Percentiles rank a stretch among this genome's conserved stretches.
phyloP scores from a whole-genome alignment of 2,329 filamentous ascomycete species.

The Fusarium hainanense region DNA sequence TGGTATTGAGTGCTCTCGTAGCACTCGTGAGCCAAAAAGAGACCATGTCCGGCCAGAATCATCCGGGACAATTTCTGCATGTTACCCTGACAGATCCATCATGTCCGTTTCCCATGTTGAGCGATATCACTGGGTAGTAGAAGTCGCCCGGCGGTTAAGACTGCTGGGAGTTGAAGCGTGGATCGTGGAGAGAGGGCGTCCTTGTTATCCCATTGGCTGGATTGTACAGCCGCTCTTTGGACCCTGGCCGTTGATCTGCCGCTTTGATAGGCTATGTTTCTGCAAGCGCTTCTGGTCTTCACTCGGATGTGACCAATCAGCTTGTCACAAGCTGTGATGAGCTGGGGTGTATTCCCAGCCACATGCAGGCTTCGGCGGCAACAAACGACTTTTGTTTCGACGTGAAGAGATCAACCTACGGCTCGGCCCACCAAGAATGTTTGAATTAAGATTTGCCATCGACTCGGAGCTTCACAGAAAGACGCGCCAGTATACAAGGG shows the following conservation, averaged over 20 bases:
- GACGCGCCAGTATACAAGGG: neutral
- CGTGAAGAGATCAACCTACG: constrained; percentile 11
- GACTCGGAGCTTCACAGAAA: neutral
- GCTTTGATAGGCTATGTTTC: constrained; percentile 41
- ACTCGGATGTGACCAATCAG: constrained; percentile 54
- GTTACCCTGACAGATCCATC: constrained; percentile 28
- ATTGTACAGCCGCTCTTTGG: constrained; percentile 18
- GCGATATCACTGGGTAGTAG: constrained; percentile 30
- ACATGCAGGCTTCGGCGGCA: constrained; percentile 60
- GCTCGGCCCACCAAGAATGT: constrained; percentile 20
- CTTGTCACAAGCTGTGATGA: constrained; percentile 45
- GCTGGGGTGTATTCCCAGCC: constrained; percentile 52
- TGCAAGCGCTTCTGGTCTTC: constrained; percentile 41
- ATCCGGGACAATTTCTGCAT: constrained; percentile 25
- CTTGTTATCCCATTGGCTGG: constrained; percentile 37
- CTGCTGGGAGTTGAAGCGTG: constrained; percentile 35
- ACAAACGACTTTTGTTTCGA: constrained; percentile 51
- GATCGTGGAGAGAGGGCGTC: constrained; percentile 35
- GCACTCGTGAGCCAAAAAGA: constrained; percentile 5
- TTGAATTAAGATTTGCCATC: constrained; percentile 20
- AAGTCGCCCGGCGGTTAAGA: constrained; percentile 36
- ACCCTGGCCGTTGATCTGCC: constrained; percentile 35
- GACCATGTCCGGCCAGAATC: constrained; percentile 20
- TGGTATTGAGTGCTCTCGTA: constrained; percentile 18
- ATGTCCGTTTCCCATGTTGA: constrained; percentile 10